Conservation (phyloP, 2,329 filamentous ascomycete genomes). For the Colletotrichum theobromicola region DNA sequence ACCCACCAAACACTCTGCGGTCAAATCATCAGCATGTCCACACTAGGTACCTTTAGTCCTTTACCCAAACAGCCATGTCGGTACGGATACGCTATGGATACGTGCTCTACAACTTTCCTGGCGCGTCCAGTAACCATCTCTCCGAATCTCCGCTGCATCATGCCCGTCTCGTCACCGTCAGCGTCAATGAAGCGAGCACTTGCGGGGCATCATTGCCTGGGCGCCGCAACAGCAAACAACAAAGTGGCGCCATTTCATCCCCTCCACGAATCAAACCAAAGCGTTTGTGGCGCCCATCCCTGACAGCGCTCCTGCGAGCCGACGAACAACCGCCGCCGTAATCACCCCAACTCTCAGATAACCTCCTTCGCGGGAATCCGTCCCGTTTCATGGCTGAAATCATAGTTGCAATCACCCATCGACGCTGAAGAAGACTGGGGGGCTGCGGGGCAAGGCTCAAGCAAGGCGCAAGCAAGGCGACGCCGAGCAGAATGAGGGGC, state of each 20-base stretch:
- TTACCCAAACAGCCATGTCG: not conserved
- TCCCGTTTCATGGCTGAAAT: conserved; percentile 19
- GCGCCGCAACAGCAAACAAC: not conserved
- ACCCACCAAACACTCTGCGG: not conserved
- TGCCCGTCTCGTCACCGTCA: conserved; percentile 9
- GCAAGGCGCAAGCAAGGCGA: not conserved
- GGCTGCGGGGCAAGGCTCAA: not conserved
- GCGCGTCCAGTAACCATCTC: not conserved
- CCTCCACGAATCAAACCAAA: conserved; percentile 1
- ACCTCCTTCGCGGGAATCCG: conserved; percentile 1
- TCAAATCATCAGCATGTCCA: not conserved
- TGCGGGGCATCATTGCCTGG: not conserved
- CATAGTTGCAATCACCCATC: not conserved
- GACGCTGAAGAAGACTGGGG: not conserved
- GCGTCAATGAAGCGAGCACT: conserved; percentile 13
- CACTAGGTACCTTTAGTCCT: no score
- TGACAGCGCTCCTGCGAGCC: not conserved
- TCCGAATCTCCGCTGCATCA: conserved; percentile 14
- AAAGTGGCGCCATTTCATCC: conserved; percentile 7
- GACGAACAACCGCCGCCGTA: conserved; percentile 17
- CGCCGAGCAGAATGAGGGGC: not conserved
- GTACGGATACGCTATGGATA: not conserved
- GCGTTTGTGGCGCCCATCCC: not conserved
- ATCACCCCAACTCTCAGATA: not conserved
- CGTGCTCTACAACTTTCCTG: not conserved